Conservation (phyloP, 257 asterid genomes). For the Forsythia viridissima region DNA sequence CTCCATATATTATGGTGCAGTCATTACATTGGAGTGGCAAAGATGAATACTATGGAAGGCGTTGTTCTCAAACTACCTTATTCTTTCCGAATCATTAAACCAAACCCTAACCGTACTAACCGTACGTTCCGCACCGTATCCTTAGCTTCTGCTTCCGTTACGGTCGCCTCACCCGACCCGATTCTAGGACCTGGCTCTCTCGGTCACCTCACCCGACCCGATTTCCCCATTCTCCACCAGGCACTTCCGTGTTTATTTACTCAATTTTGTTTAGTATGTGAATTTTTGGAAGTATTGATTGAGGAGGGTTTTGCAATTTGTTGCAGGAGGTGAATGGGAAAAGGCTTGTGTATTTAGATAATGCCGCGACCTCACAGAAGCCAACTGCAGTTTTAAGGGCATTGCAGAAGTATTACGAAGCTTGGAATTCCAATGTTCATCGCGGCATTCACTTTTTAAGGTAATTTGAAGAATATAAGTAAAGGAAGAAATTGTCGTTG, state of each 20-base stretch:
- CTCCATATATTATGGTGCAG: too few relatives aligned
- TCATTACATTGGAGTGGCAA: background rate
- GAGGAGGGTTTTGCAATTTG: background rate
- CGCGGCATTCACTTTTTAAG: constrained; percentile 95
- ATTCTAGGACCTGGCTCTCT: constrained; percentile 68
- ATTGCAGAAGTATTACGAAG: constrained; percentile 66
- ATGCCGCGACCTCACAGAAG: constrained; percentile 99
- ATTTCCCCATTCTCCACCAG: constrained; percentile 95
- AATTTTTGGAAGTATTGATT: background rate
- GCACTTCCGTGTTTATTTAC: constrained; percentile 22
- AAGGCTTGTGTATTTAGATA: constrained; percentile 90
- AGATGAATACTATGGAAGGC: constrained; percentile 61
- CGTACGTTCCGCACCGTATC: constrained; percentile 43
- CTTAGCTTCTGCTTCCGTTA: constrained; percentile 46
- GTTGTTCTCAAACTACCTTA: constrained; percentile 54
- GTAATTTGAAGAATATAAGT: constrained; percentile 31
- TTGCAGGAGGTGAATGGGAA: constrained; percentile 86
- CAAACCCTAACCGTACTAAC: constrained; percentile 24
- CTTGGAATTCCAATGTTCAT: constrained; percentile 89
- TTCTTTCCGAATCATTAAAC: constrained; percentile 43
- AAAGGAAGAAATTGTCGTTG: background rate
- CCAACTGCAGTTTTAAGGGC: constrained; percentile 72
- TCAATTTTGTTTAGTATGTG: background rate
- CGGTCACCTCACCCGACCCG: constrained; percentile 69
- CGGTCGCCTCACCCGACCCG: constrained; percentile 39